Evolutionary conservation across 164 flowering plant genomes (phyloP).

Genomic region (Dillenia suffruticosa): DNA sequence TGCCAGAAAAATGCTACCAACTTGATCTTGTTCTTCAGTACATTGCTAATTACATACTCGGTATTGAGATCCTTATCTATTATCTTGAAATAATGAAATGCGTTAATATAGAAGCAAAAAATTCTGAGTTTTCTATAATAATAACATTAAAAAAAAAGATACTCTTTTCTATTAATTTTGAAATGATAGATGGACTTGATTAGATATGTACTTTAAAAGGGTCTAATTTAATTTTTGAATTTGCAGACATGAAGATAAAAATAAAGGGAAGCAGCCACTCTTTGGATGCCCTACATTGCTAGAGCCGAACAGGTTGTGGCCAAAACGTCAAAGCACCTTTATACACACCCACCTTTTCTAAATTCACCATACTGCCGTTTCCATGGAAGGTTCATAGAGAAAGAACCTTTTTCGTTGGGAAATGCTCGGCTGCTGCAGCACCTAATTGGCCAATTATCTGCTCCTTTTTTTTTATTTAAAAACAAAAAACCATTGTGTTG

Average conservation of each 20-base stretch:
- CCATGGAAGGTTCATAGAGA: conserved; percentile 10
- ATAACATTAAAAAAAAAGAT: neutral
- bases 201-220: conserved; percentile 9
- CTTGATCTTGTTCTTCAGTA: too few species aligned
- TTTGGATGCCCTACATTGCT: conserved; percentile 36
- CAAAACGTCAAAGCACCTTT: conserved; percentile 48
- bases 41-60: too few species aligned
- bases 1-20: too few species aligned
- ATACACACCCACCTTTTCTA: too few species aligned
- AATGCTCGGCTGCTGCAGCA: neutral
- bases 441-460: neutral
- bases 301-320: conserved; percentile 38
- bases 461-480: neutral
- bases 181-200: conserved; percentile 9
- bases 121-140: neutral
- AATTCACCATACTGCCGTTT: conserved; percentile 9
- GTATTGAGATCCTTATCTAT: too few species aligned
- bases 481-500: conserved; percentile 1
- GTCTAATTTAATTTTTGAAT: neutral
- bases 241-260: conserved; percentile 27
- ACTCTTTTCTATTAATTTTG: neutral
- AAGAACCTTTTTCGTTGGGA: conserved; percentile 2
- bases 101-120: too few species aligned
- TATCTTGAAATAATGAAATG: too few species aligned
- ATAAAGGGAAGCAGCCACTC: conserved; percentile 35